phyloP scores from a whole-genome alignment of 352 stramenopile genomes.

The Phytophthora pini region DNA sequence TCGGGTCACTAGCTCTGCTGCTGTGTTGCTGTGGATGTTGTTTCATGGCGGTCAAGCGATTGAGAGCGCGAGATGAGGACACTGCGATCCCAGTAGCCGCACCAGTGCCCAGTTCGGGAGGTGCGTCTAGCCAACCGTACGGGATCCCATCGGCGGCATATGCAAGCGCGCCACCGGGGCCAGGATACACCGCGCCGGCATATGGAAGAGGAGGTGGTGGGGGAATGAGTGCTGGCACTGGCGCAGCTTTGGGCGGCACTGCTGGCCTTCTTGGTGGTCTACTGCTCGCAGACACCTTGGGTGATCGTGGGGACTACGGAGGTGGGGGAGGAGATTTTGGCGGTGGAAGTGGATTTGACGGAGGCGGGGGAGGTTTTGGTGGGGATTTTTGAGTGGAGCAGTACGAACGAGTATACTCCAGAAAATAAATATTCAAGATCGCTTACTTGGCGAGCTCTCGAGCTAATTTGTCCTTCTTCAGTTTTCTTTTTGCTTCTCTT shows the following conservation, averaged over 20 bases:
- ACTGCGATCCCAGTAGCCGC: slow-evolving; percentile 27
- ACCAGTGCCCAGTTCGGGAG: slow-evolving; percentile 17
- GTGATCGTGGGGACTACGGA: slow-evolving; percentile 33
- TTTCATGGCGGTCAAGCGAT: slow-evolving; percentile 27
- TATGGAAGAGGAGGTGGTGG: slow-evolving; percentile 28
- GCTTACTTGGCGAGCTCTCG: slow-evolving; percentile 30
- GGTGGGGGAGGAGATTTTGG: slow-evolving; percentile 32
- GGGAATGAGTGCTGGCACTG: slow-evolving; percentile 55
- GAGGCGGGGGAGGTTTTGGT: slow-evolving; percentile 43
- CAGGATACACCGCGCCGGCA: slow-evolving; percentile 28
- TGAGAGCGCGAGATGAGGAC: slow-evolving; percentile 3
- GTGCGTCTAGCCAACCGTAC: slow-evolving; percentile 9
- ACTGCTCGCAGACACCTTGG: slow-evolving; percentile 45
- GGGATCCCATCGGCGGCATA: slow-evolving; percentile 18
- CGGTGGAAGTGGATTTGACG: slow-evolving; percentile 31
- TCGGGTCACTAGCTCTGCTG: slow-evolving; percentile 35
- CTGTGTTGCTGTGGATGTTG: slow-evolving; percentile 39
- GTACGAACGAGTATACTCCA: slow-evolving; percentile 8
- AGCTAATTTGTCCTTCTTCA: slow-evolving; percentile 31
- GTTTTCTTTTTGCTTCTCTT: slow-evolving; percentile 18
- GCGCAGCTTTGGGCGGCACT: slow-evolving; percentile 50
- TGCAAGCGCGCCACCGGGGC: slow-evolving; percentile 9
- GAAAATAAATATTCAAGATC: slow-evolving; percentile 21
- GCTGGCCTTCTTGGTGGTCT: slow-evolving; percentile 58
- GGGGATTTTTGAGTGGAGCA: slow-evolving; percentile 52